A percentile compares a stretch with the other conserved stretches of the same genome.
These are phyloP conservation scores for Bimuria novae-zelandiae DNA, from an alignment of 2,329 filamentous ascomycete genomes.

Conservation along the genomic window DNA sequence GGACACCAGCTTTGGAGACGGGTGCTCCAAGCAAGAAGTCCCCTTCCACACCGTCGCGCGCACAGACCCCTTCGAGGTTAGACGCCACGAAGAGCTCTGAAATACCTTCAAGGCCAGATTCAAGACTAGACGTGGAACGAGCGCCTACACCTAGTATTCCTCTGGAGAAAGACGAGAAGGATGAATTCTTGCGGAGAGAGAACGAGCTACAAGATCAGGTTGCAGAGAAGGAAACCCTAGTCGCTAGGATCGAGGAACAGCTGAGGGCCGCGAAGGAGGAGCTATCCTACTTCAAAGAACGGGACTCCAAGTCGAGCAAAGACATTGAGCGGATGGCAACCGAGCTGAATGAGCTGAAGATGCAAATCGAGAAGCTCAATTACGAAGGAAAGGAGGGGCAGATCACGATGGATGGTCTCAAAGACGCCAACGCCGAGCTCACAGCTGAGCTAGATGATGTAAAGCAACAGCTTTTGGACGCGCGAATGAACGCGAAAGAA, in stretches of 20 bases:
- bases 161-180: slow-evolving; percentile 93
- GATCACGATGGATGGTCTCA: slow-evolving; percentile 97
- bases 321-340: slow-evolving; percentile 86
- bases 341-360: slow-evolving; percentile 90
- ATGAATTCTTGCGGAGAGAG: slow-evolving; percentile 92
- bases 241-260: slow-evolving; percentile 77
- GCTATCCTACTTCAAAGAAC: slow-evolving; percentile 81
- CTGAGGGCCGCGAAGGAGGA: slow-evolving; percentile 86
- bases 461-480: slow-evolving; percentile 93
- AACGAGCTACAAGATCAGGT: slow-evolving; percentile 98
- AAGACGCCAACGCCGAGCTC: slow-evolving; percentile 92
- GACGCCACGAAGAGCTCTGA: slow-evolving; percentile 52
- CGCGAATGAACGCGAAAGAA: slow-evolving; percentile 96
- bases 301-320: slow-evolving; percentile 79
- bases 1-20: slow-evolving; percentile 70
- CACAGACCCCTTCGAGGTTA: slow-evolving; percentile 65
- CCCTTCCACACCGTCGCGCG: slow-evolving; percentile 55
- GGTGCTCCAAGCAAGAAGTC: slow-evolving; percentile 57
- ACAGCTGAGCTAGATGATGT: slow-evolving; percentile 91
- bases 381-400: slow-evolving; percentile 97
- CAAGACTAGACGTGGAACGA: slow-evolving; percentile 72
- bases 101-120: slow-evolving; percentile 61
- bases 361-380: slow-evolving; percentile 93
- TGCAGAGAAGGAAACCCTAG: slow-evolving; percentile 85
- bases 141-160: slow-evolving; percentile 85